These are phyloP conservation scores for Bassia scoparia DNA, from an alignment of 148 eudicot species.

Conservation along the genomic window DNA sequence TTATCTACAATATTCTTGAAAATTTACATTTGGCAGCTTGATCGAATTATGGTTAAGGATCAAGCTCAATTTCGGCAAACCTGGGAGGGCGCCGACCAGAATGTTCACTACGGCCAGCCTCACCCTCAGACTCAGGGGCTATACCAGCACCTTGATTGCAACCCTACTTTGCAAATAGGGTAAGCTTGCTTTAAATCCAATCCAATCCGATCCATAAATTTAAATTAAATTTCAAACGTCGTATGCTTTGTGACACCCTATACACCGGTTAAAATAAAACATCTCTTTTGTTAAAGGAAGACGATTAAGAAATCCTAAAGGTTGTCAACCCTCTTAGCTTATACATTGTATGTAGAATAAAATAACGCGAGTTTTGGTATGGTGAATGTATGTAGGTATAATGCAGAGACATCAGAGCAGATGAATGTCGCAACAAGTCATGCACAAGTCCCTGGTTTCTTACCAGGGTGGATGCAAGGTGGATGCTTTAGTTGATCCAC, in stretches of 20 bases:
- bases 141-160: slow-evolving; percentile 73
- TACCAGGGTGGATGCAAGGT: slow-evolving; percentile 73
- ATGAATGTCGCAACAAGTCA: slow-evolving; percentile 42
- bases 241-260: too few species aligned
- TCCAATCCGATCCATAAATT: too few species aligned
- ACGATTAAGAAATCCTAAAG: too few species aligned
- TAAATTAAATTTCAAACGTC: too few species aligned
- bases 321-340: too few species aligned
- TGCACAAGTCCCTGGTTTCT: slow-evolving; percentile 56
- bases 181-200: slow-evolving; percentile 17
- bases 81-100: slow-evolving; percentile 62
- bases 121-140: slow-evolving; percentile 67
- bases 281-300: too few species aligned
- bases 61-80: slow-evolving; percentile 44
- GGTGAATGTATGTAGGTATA: slow-evolving; percentile 39
- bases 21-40: slow-evolving; percentile 44
- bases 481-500: slow-evolving; percentile 49
- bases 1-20: too few species aligned
- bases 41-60: slow-evolving; percentile 51
- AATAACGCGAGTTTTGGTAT: too few species aligned
- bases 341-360: too few species aligned
- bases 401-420: slow-evolving; percentile 55
- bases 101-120: slow-evolving; percentile 43
- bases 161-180: slow-evolving; percentile 76
- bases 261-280: too few species aligned